These are phyloP conservation scores for Brassica nigra DNA, from an alignment of 345 rosid genomes.

Conservation along the genomic window DNA sequence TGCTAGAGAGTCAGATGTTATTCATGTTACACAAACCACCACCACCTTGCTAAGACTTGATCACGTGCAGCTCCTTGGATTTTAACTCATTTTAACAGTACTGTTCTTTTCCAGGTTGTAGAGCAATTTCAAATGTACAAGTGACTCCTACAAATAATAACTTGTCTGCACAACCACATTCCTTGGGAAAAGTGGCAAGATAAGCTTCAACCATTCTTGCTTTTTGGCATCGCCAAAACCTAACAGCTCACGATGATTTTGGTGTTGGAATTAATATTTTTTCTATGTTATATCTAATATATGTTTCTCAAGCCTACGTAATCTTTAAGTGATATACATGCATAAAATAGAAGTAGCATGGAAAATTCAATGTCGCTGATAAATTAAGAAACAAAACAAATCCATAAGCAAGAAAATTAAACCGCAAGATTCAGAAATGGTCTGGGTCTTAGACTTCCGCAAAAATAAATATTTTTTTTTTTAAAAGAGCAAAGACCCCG, in stretches of 20 bases:
- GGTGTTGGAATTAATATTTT: neutral
- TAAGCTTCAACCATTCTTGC: constrained; percentile 4
- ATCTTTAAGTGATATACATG: neutral
- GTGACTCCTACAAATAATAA: neutral
- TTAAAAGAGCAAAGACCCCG: neutral
- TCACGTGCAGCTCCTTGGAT: neutral
- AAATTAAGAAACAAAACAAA: neutral
- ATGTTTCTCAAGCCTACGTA: neutral
- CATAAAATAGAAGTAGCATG: neutral
- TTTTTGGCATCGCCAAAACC: neutral
- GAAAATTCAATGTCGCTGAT: neutral
- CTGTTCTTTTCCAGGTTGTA: neutral
- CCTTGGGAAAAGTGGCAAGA: neutral
- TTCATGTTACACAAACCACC: too few species aligned
- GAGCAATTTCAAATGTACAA: neutral
- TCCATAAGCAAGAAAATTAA: neutral
- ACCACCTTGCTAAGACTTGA: neutral
- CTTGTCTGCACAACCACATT: neutral
- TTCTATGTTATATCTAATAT: neutral
- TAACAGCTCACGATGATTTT: neutral
- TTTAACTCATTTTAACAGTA: neutral
- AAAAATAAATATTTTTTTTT: neutral
- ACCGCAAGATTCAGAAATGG: neutral
- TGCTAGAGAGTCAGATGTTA: constrained; percentile 77
- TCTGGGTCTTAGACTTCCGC: neutral